These are phyloP conservation scores for Gonapodya prolifera DNA, from an alignment of 192 early-diverging fungal species.

Conservation along the genomic window DNA sequence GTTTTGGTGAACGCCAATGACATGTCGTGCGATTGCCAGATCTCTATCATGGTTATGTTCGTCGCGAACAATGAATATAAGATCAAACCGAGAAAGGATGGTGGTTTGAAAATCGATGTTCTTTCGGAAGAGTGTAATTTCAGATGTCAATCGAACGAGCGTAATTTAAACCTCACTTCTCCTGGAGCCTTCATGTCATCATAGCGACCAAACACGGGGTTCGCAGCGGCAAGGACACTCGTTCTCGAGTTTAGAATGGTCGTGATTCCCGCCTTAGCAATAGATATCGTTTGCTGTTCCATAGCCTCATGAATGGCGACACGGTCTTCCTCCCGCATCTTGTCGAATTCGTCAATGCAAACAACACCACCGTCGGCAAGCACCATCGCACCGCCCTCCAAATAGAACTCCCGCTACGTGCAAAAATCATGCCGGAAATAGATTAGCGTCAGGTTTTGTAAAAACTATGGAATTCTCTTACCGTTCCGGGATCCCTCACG, in stretches of 20 bases:
- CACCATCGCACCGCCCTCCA: slow-evolving; percentile 99
- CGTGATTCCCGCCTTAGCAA: slow-evolving; percentile 99
- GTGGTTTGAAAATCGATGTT: slow-evolving; percentile 99
- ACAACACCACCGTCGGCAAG: slow-evolving; percentile 97
- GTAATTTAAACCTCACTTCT: slow-evolving; percentile 55
- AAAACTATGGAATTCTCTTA: slow-evolving; percentile 18
- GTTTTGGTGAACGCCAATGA: slow-evolving; percentile 63
- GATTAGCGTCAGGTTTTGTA: background rate
- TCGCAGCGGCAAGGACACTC: slow-evolving; percentile 93
- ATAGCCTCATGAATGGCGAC: slow-evolving; percentile 99
- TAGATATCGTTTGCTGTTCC: slow-evolving; percentile 99
- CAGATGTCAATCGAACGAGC: no score
- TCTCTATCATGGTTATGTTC: slow-evolving; percentile 90
- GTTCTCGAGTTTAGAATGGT: slow-evolving; percentile 95
- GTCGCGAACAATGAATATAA: slow-evolving; percentile 98
- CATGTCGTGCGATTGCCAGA: slow-evolving; percentile 86
- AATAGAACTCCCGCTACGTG: slow-evolving; percentile 87
- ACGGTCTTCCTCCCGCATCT: slow-evolving; percentile 99
- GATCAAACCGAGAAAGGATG: slow-evolving; percentile 97
- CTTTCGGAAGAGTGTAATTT: slow-evolving; percentile 13
- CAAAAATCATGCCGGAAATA: no score
- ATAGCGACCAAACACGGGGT: slow-evolving; percentile 96
- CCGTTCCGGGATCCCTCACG: slow-evolving; percentile 75
- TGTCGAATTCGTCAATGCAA: slow-evolving; percentile 99
- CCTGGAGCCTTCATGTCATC: slow-evolving; percentile 96